phyloP scores from a whole-genome alignment of 1,284 basidiomycete genomes.

The Laetiporus sulphureus region DNA sequence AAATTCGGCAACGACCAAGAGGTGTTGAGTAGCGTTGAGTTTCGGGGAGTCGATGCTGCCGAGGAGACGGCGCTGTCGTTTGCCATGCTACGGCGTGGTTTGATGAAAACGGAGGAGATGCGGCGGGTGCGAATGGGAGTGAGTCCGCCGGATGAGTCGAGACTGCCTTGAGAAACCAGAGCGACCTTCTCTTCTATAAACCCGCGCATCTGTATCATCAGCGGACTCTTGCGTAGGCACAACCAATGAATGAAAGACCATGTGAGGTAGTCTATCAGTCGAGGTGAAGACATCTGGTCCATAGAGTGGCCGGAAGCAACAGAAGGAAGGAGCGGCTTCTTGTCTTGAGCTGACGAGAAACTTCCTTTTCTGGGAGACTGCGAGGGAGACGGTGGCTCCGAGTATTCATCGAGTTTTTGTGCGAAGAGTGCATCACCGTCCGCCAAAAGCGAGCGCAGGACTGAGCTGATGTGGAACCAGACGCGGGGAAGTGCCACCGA shows the following conservation, averaged over 20 bases:
- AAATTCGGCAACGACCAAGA: slow-evolving; percentile 22
- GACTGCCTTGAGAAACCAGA: slow-evolving; percentile 29
- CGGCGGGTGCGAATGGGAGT: slow-evolving; percentile 32
- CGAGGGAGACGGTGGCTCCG: slow-evolving; percentile 38
- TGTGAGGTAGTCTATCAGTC: slow-evolving; percentile 64
- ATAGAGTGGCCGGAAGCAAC: slow-evolving; percentile 13
- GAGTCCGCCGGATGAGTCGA: slow-evolving; percentile 18
- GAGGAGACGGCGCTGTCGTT: slow-evolving; percentile 27
- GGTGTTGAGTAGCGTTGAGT: slow-evolving; percentile 37
- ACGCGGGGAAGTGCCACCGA: slow-evolving; percentile 44
- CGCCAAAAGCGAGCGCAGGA: slow-evolving; percentile 42
- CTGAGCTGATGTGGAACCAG: slow-evolving; percentile 52
- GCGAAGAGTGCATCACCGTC: slow-evolving; percentile 58
- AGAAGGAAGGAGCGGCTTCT: slow-evolving; percentile 23
- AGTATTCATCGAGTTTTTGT: slow-evolving; percentile 30
- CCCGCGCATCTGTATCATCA: slow-evolving; percentile 58
- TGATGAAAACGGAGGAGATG: slow-evolving; percentile 38
- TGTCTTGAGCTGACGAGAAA: slow-evolving; percentile 16
- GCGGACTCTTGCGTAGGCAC: slow-evolving; percentile 54
- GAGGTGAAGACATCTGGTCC: slow-evolving; percentile 32
- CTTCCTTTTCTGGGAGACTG: slow-evolving; percentile 34
- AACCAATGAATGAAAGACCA: slow-evolving; percentile 72
- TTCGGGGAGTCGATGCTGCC: slow-evolving; percentile 40
- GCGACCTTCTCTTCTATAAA: slow-evolving; percentile 57
- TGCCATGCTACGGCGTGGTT: slow-evolving; percentile 35